Base-by-base conservation (phyloP, 2,329 filamentous ascomycete genomes). In the Penicillium olsonii region DNA sequence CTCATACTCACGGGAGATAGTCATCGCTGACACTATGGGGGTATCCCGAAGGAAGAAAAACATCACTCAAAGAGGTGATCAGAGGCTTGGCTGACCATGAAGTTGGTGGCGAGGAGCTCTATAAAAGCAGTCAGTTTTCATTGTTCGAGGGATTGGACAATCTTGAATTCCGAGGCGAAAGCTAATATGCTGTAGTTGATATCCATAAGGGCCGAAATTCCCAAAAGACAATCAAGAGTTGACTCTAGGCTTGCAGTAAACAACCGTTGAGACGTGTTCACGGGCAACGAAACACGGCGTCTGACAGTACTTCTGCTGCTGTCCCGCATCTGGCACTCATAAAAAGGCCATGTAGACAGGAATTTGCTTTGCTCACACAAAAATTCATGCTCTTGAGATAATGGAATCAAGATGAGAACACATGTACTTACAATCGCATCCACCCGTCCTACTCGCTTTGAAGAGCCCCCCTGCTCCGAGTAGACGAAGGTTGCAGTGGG, bases 11-110 rank as follows among this genome's bases (percentile, higher is more conserved):
- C 74, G 86, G 79, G 4, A 90, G 76, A 70, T 96, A 96, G 70
- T 96, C 91, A 12, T 83, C 76, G 1, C 87, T 92, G 24, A 96
- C 92, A 41, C 87, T 94, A 58, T 91, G 83, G 1, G 91, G 92
- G 69, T 87, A 96, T n/a, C 91, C 91, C 1, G 88, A 85, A 0
- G 92, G 92, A 1, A 96, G 78, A 66, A 96, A 95, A 22, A 92
- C 82, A 58, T 90, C 85, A 35, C 91, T 67, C 2, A 83, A 54
- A 56, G 68, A 59, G 71, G 71, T 57, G 65, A 62, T 17, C 20
- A 70, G 53, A 14, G 63, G 56, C 26, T 54, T 55, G 6, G 54
- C 27, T 26, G 62, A 66, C 62, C 63, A 66, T 53, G 52, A 53
- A 2, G 51, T 49, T 11, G 54, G 45, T 15, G 50, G 14, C 11